Conservation (phyloP, 129 eudicot species). For the Pulicaria dysenterica region DNA sequence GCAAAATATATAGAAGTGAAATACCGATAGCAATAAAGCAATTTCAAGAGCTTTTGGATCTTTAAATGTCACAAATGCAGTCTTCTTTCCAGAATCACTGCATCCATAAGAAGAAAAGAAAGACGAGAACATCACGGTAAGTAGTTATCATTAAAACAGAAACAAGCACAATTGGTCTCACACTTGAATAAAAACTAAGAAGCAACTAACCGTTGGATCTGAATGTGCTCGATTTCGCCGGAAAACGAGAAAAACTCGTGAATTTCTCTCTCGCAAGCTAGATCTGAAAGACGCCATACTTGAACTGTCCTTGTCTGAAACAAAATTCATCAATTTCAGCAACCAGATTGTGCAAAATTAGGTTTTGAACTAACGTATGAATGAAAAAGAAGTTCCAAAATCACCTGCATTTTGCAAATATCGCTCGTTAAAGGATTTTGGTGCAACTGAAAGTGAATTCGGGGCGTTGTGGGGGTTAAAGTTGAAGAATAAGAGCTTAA, state of each 20-base stretch:
- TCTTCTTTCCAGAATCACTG: conserved; percentile 72
- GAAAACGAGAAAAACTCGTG: conserved; percentile 94
- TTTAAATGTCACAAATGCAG: conserved; percentile 88
- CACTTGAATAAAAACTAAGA: neutral
- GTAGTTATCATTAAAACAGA: neutral
- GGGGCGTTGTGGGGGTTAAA: neutral
- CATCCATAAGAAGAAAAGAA: conserved; percentile 20
- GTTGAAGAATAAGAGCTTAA: neutral
- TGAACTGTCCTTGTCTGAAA: conserved; percentile 72
- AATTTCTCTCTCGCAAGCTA: conserved; percentile 86
- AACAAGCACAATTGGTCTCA: neutral
- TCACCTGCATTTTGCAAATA: conserved; percentile 40
- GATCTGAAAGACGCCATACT: conserved; percentile 90
- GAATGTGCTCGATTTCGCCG: conserved; percentile 81
- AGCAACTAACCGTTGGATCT: conserved; percentile 70
- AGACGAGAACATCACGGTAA: neutral
- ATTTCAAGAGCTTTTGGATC: conserved; percentile 94
- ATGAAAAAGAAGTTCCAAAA: conserved; percentile 16
- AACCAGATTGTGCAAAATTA: neutral
- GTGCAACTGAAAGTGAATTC: neutral
- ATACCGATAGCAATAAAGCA: conserved; percentile 90
- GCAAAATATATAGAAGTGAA: neutral
- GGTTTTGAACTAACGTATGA: neutral
- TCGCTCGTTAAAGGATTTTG: neutral
- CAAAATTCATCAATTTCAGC: neutral